Evolutionary conservation across 2,329 filamentous ascomycete genomes (phyloP).

Genomic region (Cadophora luteo-olivacea): DNA sequence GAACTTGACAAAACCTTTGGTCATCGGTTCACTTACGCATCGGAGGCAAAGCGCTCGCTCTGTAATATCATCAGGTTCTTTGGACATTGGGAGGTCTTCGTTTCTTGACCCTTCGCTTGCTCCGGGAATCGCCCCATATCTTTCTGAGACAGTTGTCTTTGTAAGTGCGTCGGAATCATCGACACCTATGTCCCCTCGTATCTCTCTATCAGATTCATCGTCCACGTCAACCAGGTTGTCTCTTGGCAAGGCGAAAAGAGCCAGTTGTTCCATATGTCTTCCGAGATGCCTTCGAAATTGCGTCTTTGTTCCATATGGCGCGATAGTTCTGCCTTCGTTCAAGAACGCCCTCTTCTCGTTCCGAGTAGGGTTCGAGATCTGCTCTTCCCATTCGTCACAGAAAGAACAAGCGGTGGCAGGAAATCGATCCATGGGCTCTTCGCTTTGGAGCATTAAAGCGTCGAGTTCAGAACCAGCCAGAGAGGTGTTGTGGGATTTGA

Average conservation of each 20-base stretch:
- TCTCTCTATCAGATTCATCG: conserved; percentile 13
- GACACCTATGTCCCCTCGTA: not conserved
- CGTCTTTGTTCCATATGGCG: conserved; percentile 29
- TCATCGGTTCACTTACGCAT: too few species aligned
- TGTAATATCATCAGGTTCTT: too few species aligned
- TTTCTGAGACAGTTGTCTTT: not conserved
- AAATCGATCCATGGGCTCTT: conserved; percentile 36
- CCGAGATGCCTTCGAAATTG: conserved; percentile 38
- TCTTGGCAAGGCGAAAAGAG: conserved; percentile 36
- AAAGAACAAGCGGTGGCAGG: conserved; percentile 40
- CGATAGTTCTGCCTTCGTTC: conserved; percentile 17
- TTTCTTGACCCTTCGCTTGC: too few species aligned
- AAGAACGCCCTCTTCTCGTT: conserved; percentile 23
- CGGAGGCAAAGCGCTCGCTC: too few species aligned
- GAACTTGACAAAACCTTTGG: too few species aligned
- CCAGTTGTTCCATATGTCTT: conserved; percentile 40
- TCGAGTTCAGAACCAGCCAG: conserved; percentile 31
- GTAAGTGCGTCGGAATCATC: not conserved
- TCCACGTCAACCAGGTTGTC: conserved; percentile 19
- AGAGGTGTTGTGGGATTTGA: conserved; percentile 24
- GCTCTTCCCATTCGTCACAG: conserved; percentile 43
- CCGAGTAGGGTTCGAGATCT: conserved; percentile 25
- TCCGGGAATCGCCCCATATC: too few species aligned
- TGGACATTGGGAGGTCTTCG: too few species aligned
- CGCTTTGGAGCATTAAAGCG: conserved; percentile 36